phyloP scores from a whole-genome alignment of 1,284 basidiomycete genomes.

The Papiliotrema terrestris region DNA sequence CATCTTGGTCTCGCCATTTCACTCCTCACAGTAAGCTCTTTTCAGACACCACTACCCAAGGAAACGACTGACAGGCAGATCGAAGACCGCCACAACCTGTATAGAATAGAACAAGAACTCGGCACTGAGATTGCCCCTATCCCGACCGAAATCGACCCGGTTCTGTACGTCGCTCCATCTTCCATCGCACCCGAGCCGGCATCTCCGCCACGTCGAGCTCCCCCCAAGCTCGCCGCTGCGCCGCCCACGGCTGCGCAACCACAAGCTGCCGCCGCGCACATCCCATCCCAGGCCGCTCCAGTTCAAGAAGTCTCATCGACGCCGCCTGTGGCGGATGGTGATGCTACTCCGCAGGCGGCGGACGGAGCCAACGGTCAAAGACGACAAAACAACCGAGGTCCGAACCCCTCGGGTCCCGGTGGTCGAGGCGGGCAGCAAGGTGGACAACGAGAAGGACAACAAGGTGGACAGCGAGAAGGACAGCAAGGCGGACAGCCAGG shows the following conservation, averaged over 20 bases:
- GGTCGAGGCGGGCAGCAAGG: too few relatives aligned
- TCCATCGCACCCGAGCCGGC: slow-evolving; percentile 26
- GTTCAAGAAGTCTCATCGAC: slow-evolving; percentile 9
- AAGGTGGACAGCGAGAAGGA: not conserved
- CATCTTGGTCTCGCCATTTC: slow-evolving; percentile 97
- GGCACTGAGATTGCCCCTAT: slow-evolving; percentile 98
- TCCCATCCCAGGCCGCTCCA: slow-evolving; percentile 9
- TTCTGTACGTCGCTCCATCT: slow-evolving; percentile 75
- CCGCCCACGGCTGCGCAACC: slow-evolving; percentile 5
- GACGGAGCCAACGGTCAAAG: not conserved
- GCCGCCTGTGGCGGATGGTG: slow-evolving; percentile 2
- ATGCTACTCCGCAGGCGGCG: not conserved
- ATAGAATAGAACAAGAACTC: slow-evolving; percentile 96
- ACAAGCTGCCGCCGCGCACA: not conserved
- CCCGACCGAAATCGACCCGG: slow-evolving; percentile 84
- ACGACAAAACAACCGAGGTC: not conserved
- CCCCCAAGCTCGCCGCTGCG: slow-evolving; percentile 2
- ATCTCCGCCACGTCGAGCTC: slow-evolving; percentile 12
- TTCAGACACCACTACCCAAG: not conserved
- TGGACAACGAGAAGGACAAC: not conserved
- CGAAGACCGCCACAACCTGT: slow-evolving; percentile 96
- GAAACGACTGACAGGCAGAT: slow-evolving; percentile 53
- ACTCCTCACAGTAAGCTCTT: slow-evolving; percentile 62
- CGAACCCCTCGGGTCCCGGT: not conserved
- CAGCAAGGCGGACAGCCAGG: not conserved